These are phyloP conservation scores for Brassica napus DNA, from an alignment of 345 rosid species.

Conservation along the genomic window DNA sequence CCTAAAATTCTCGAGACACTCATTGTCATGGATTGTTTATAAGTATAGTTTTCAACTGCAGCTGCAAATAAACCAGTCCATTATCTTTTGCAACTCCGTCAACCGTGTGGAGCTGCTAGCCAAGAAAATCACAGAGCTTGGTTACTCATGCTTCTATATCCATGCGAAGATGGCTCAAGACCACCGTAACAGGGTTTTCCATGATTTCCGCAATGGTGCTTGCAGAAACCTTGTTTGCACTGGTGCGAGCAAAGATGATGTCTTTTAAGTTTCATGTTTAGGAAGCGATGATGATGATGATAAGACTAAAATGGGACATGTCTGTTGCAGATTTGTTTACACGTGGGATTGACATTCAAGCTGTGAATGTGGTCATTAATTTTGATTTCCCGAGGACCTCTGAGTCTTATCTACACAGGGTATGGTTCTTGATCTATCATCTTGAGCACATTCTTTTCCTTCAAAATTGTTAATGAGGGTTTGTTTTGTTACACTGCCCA, in stretches of 20 bases:
- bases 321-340: conserved; percentile 82
- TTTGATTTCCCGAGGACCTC: conserved; percentile 96
- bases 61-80: conserved; percentile 98
- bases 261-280: not conserved
- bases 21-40: not conserved
- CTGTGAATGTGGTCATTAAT: conserved; percentile 96
- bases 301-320: conserved; percentile 1
- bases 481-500: conserved; percentile 28
- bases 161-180: conserved; percentile 99
- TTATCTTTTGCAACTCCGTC: conserved; percentile 97
- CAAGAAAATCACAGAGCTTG: conserved; percentile 97
- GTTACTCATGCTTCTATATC: conserved; percentile 95
- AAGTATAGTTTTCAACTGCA: conserved; percentile 38
- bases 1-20: not conserved
- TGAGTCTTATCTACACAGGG: conserved; percentile 98
- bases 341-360: conserved; percentile 99
- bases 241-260: conserved; percentile 43
- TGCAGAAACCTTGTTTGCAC: conserved; percentile 99
- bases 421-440: conserved; percentile 36
- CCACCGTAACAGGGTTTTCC: conserved; percentile 97
- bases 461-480: not conserved
- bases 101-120: conserved; percentile 96
- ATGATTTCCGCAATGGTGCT: conserved; percentile 98
- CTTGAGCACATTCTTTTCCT: not conserved
- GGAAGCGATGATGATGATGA: conserved; percentile 14